phyloP scores from a whole-genome alignment of 768 basidiomycete species.

The Phaeolepiota aurea region DNA sequence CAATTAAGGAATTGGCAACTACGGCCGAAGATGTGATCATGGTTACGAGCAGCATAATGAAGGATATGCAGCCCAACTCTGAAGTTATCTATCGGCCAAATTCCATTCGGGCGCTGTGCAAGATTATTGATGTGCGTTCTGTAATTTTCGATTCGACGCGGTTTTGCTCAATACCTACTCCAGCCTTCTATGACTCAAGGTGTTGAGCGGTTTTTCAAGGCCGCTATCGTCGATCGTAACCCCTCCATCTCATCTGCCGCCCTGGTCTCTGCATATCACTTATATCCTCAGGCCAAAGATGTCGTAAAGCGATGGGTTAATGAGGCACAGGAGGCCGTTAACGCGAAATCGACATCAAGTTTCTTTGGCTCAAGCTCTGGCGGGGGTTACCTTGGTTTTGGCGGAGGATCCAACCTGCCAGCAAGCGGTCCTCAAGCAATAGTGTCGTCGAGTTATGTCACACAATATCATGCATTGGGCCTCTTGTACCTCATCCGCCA shows the following conservation, averaged over 20 bases:
- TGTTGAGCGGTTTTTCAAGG: constrained; percentile 98
- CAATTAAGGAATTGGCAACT: constrained; percentile 93
- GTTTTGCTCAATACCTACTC: constrained; percentile 2
- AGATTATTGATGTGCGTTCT: constrained; percentile 89
- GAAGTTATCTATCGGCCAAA: constrained; percentile 99
- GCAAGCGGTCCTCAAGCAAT: constrained; percentile 64
- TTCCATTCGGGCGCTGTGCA: constrained; percentile 90
- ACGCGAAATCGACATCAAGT: constrained; percentile 69
- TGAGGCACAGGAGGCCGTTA: constrained; percentile 95
- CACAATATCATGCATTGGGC: constrained; percentile 95
- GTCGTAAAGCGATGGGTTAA: constrained; percentile 99
- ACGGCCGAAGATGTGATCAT: constrained; percentile 99
- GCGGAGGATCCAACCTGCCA: constrained; percentile 35
- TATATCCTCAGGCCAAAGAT: constrained; percentile 88
- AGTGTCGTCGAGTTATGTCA: constrained; percentile 84
- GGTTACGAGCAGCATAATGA: constrained; percentile 99
- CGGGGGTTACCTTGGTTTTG: constrained; percentile 70
- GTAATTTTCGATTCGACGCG: constrained; percentile 2
- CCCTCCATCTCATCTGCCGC: constrained; percentile 94
- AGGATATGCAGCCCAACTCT: constrained; percentile 98
- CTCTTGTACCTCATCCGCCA: constrained; percentile 91
- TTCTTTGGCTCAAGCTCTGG: constrained; percentile 50
- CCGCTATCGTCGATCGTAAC: constrained; percentile 95
- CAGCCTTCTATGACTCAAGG: constrained; percentile 99
- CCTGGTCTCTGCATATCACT: constrained; percentile 93